Conservation (phyloP, 2,329 filamentous ascomycete species). For the Sporothrix pallida region DNA sequence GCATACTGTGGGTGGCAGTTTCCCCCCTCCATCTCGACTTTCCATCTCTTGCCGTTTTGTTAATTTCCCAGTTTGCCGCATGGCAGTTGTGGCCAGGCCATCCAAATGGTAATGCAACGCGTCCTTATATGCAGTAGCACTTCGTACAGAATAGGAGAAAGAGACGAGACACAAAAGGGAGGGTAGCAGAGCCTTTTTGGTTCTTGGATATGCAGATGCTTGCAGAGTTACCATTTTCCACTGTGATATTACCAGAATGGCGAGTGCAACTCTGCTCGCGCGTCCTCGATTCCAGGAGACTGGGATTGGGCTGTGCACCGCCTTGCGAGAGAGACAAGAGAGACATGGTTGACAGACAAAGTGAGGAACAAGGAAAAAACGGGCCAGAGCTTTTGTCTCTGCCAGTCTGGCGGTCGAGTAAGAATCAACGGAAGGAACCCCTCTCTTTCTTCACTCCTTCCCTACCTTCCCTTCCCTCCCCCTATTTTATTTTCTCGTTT, state of each 20-base stretch:
- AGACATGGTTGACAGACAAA: constrained; percentile 7
- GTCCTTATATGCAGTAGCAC: no score
- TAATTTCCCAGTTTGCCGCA: constrained; percentile 20
- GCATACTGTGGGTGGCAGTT: not conserved
- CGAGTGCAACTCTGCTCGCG: constrained; percentile 17
- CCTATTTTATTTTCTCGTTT: not conserved
- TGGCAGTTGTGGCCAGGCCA: constrained; percentile 1
- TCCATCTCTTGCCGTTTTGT: not conserved
- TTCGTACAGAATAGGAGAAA: not conserved
- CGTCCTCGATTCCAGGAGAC: constrained; percentile 21
- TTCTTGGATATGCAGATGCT: no score
- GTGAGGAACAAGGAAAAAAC: not conserved
- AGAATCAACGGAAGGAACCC: not conserved
- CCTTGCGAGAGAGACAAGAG: not conserved
- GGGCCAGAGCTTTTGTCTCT: not conserved
- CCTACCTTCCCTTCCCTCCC: not conserved
- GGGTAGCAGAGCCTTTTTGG: no score
- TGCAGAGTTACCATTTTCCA: not conserved
- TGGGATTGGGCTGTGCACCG: constrained; percentile 29
- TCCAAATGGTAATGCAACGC: not conserved
- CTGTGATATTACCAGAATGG: not conserved
- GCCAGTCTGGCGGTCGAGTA: not conserved
- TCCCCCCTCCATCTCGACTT: not conserved
- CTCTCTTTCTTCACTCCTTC: constrained; percentile 1
- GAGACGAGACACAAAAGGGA: not conserved